Percentiles rank a stretch among this genome's conserved stretches.
phyloP scores from a whole-genome alignment of 768 basidiomycete species.

The Boletus vinaceobasis region DNA sequence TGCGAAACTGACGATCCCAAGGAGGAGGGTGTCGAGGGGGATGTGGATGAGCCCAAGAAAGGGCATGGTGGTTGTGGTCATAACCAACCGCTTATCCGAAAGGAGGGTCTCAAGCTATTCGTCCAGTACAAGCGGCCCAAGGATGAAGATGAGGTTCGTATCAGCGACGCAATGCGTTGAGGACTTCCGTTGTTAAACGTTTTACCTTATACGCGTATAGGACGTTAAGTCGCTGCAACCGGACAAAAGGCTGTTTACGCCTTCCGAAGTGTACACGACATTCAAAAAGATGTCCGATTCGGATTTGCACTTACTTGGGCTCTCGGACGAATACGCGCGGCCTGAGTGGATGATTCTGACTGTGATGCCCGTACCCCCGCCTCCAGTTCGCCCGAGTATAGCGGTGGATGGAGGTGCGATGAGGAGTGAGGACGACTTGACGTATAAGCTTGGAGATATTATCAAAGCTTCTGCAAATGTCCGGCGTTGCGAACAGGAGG shows the following conservation, averaged over 20 bases:
- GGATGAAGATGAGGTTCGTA: conserved; percentile 90
- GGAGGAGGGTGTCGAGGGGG: conserved; percentile 72
- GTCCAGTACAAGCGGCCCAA: conserved; percentile 93
- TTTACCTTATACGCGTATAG: conserved; percentile 35
- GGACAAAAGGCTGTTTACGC: conserved; percentile 77
- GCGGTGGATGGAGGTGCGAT: conserved; percentile 95
- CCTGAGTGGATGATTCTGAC: conserved; percentile 99
- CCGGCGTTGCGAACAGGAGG: conserved; percentile 90
- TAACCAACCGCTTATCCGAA: conserved; percentile 81
- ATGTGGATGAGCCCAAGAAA: conserved; percentile 69
- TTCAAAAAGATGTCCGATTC: conserved; percentile 92
- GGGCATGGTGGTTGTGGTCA: conserved; percentile 99
- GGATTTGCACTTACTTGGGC: conserved; percentile 84
- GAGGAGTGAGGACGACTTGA: conserved; percentile 97
- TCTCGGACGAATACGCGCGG: conserved; percentile 92
- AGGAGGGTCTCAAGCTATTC: conserved; percentile 93
- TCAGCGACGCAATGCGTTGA: conserved; percentile 1
- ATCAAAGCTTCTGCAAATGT: conserved; percentile 94
- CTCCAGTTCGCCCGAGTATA: conserved; percentile 96
- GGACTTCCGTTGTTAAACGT: conserved; percentile 10
- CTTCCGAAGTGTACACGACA: conserved; percentile 89
- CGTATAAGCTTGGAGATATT: conserved; percentile 95
- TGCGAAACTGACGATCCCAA: conserved; percentile 90
- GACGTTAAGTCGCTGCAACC: conserved; percentile 79
- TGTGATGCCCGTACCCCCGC: conserved; percentile 95